Base-by-base conservation (phyloP, 2,329 filamentous ascomycete species). In the Penicillium palitans region DNA sequence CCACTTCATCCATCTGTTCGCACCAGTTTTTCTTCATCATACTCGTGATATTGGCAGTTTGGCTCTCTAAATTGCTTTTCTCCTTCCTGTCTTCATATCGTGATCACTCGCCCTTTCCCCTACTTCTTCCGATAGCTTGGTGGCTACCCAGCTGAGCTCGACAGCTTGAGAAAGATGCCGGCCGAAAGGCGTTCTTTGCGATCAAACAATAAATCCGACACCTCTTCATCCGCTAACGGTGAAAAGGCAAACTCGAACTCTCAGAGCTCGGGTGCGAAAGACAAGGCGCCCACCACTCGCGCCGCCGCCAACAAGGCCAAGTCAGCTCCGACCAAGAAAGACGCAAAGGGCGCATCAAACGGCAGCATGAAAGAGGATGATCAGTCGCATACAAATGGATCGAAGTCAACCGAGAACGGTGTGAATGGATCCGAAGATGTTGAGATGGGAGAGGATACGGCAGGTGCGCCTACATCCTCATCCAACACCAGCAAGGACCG, bases 311-410 rank as follows among this genome's bases (percentile, higher is more conserved):
- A 68, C 66, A 79, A 78, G 67, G 66, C 74, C 63, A 72, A 74
- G 65, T 62, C 72, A 52, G 64, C 65, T 47, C 63, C 69, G 37
- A 64, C 68, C 46, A 74, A 76, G 65, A 77, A 76, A 65, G 69
- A 67, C 61, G 68, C 70, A 61, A 75, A 76, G 61, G 72, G 67
- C 66, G 69, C 66, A 61, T 66, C 72, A 46, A 74, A 73, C 61
- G 66, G 67, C 65, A 68, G 65, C 37, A 90, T 90, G 87, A 87
- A 87, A 68, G 84, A 88, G 76, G 89, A 90, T 76, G 90, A 91
- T 75, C 88, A 88, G 71, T 87, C 87, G 71, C 79, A 80, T 66
- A 74, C 74, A 35, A 89, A 88, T 79, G 86, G 87, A 73, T 87
- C 88, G 62, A 84, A 89, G 77, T 84, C 87, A 61, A 79, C 84